Evolutionary conservation across 2,329 filamentous ascomycete genomes (phyloP).

Genomic region (Passalora sequoiae): DNA sequence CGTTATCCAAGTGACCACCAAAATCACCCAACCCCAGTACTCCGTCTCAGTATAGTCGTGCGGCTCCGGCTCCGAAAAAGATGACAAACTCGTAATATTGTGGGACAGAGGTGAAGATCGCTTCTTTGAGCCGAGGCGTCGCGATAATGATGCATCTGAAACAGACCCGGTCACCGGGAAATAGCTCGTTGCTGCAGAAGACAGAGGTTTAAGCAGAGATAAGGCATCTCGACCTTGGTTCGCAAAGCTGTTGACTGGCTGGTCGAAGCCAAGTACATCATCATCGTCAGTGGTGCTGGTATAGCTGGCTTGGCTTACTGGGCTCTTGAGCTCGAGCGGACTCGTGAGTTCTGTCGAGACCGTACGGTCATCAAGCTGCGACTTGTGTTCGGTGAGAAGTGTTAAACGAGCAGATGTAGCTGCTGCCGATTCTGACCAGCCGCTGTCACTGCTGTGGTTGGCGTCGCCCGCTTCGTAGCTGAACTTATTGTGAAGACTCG

Average conservation of each 20-base stretch:
- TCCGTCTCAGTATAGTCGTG: constrained; percentile 95
- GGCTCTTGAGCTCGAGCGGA: constrained; percentile 31
- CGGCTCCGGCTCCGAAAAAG: constrained; percentile 44
- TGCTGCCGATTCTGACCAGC: constrained; percentile 32
- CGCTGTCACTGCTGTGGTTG: constrained; percentile 24
- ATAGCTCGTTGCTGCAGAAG: constrained; percentile 25
- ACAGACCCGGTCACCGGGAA: constrained; percentile 23
- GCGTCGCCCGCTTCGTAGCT: constrained; percentile 36
- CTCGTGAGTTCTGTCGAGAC: constrained; percentile 23
- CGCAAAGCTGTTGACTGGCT: constrained; percentile 26
- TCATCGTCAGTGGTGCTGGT: constrained; percentile 81
- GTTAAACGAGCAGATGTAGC: constrained; percentile 26
- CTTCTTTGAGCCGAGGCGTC: constrained; percentile 16
- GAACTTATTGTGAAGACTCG: constrained; percentile 26
- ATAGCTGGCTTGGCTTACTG: constrained; percentile 52
- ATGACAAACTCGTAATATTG: constrained; percentile 19
- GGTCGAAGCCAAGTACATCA: constrained; percentile 61
- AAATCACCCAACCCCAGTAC: constrained; percentile 95
- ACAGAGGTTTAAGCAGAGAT: constrained; percentile 19
- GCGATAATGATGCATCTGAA: constrained; percentile 16
- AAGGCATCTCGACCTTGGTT: constrained; percentile 8
- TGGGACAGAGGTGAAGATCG: constrained; percentile 28
- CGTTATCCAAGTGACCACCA: constrained; percentile 87
- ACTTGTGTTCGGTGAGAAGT: constrained; percentile 26
- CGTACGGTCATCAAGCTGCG: constrained; percentile 9